These are phyloP conservation scores for Talaromyces sp. DNA, from an alignment of 2,329 filamentous ascomycete genomes.

Conservation along the genomic window DNA sequence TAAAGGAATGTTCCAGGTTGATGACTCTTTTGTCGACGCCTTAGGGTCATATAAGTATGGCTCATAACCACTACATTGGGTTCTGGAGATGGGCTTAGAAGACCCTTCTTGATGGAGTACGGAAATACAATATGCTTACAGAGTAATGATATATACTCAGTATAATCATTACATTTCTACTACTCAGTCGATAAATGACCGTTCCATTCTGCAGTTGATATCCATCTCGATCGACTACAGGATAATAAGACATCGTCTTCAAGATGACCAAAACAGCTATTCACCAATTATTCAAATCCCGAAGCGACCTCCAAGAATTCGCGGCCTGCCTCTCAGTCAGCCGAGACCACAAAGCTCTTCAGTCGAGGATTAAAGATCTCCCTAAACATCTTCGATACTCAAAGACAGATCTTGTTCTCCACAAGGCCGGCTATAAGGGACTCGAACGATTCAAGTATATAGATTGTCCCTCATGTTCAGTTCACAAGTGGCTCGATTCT, in stretches of 20 bases:
- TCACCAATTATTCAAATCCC: neutral
- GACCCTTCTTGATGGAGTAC: neutral
- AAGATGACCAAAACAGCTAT: neutral
- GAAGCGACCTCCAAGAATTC: slow-evolving; percentile 2
- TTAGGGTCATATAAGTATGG: slow-evolving; percentile 8
- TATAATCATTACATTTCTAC: neutral
- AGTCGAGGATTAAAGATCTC: neutral
- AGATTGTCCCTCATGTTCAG: neutral
- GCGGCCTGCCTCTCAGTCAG: neutral
- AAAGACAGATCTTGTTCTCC: neutral
- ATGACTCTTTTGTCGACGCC: neutral
- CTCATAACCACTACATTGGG: neutral
- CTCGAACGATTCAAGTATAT: neutral
- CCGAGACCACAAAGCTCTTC: neutral
- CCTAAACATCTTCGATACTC: slow-evolving; percentile 5
- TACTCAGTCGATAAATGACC: neutral
- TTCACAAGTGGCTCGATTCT: neutral
- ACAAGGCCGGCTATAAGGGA: neutral
- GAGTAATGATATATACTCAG: neutral
- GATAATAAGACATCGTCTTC: neutral
- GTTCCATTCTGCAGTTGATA: neutral
- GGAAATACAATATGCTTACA: neutral
- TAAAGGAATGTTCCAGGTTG: neutral
- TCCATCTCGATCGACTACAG: neutral
- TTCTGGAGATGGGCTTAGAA: neutral